Evolutionary conservation across 495 filamentous ascomycete species (phyloP).

Genomic region (Chaetomidium leptoderma): DNA sequence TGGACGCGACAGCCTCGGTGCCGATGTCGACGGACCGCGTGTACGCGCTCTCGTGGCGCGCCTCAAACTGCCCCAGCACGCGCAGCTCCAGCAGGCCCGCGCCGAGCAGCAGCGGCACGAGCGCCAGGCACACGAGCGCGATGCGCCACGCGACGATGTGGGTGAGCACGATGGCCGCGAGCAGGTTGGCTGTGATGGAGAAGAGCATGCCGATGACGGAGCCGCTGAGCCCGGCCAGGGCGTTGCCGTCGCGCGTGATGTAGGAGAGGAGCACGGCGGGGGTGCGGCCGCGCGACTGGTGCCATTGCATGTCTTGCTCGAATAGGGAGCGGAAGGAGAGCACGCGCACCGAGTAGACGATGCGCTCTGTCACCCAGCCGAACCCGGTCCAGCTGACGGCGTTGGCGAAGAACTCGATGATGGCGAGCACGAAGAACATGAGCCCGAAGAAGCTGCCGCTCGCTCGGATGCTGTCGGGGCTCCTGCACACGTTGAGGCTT

Average conservation of each 20-base stretch:
- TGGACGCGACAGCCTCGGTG: slow-evolving; percentile 78
- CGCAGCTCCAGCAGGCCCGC: slow-evolving; percentile 76
- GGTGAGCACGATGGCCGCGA: slow-evolving; percentile 61
- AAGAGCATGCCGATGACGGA: slow-evolving; percentile 74
- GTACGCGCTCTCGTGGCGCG: slow-evolving; percentile 64
- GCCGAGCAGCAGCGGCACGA: slow-evolving; percentile 68
- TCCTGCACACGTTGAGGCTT: slow-evolving; percentile 34
- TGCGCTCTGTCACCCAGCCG: slow-evolving; percentile 67
- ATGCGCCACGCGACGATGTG: slow-evolving; percentile 79
- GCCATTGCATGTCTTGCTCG: slow-evolving; percentile 84
- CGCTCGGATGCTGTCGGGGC: slow-evolving; percentile 45
- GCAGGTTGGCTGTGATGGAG: slow-evolving; percentile 65
- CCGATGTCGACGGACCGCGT: slow-evolving; percentile 70
- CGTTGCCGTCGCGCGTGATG: slow-evolving; percentile 72
- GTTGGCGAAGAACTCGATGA: slow-evolving; percentile 67
- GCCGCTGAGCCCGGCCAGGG: slow-evolving; percentile 73
- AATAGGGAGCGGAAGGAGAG: slow-evolving; percentile 77
- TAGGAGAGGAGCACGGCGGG: slow-evolving; percentile 75
- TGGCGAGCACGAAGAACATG: slow-evolving; percentile 87
- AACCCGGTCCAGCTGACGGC: slow-evolving; percentile 62
- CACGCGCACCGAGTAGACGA: slow-evolving; percentile 74
- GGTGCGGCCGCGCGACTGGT: slow-evolving; percentile 72
- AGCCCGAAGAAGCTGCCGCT: slow-evolving; percentile 76
- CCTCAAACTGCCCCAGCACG: slow-evolving; percentile 64
- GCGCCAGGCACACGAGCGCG: slow-evolving; percentile 71